Percentiles rank a stretch among this genome's conserved stretches.
Evolutionary conservation across 495 filamentous ascomycete species (phyloP).

Genomic region (Penicillium manginii): DNA sequence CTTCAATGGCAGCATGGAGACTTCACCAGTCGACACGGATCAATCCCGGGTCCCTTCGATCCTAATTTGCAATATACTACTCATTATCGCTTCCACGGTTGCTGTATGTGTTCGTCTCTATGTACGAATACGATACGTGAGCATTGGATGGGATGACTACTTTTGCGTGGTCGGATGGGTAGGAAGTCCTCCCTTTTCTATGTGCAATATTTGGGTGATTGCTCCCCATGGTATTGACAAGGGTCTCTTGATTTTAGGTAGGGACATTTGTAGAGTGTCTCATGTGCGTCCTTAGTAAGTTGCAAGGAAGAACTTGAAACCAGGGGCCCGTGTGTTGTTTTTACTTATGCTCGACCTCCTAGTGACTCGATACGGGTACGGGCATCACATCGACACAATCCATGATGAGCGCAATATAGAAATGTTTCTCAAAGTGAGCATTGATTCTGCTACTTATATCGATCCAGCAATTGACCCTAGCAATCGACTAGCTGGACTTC

Average conservation of each 20-base stretch:
- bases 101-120: slow-evolving; percentile 11
- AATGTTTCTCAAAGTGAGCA: slow-evolving; percentile 18
- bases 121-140: slow-evolving; percentile 9
- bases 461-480: not conserved
- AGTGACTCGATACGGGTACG: slow-evolving; percentile 20
- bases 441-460: not conserved
- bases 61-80: slow-evolving; percentile 15
- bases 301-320: not conserved
- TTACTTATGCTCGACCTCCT: not conserved
- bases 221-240: not conserved
- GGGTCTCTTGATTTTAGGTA: not conserved
- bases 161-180: slow-evolving; percentile 18
- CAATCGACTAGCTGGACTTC: slow-evolving; percentile 10
- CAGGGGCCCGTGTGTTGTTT: not conserved
- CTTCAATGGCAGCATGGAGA: not conserved
- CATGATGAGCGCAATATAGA: not conserved
- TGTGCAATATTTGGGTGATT: not conserved
- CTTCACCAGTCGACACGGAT: not conserved
- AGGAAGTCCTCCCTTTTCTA: not conserved
- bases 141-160: slow-evolving; percentile 2
- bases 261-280: slow-evolving; percentile 7
- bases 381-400: slow-evolving; percentile 13
- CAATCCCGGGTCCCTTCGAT: slow-evolving; percentile 10
- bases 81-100: slow-evolving; percentile 6
- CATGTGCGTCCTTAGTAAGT: slow-evolving; percentile 6